Conservation (phyloP, 345 rosid genomes). For the Nasturtium officinale region DNA sequence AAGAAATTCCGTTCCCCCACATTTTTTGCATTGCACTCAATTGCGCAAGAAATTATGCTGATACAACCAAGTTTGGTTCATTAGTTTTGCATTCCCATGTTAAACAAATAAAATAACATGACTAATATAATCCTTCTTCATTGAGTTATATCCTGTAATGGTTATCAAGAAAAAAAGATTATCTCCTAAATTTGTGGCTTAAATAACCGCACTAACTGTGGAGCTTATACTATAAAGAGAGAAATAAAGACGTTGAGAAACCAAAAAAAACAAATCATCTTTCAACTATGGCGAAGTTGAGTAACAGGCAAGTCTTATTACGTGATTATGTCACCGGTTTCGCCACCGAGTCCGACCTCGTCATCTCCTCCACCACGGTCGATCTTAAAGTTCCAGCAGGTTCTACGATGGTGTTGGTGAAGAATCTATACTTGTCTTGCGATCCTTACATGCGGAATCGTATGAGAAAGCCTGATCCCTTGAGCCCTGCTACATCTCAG, state of each 20-base stretch:
- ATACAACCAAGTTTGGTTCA: conserved; percentile 7
- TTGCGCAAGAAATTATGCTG: conserved; percentile 17
- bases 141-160: not conserved
- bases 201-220: not conserved
- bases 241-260: not conserved
- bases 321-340: conserved; percentile 49
- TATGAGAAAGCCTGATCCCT: conserved; percentile 42
- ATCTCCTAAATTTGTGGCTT: conserved; percentile 1
- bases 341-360: conserved; percentile 54
- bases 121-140: not conserved
- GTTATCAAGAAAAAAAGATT: too few relatives aligned
- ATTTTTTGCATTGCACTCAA: conserved; percentile 10
- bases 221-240: conserved; percentile 1
- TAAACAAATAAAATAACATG: not conserved
- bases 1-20: not conserved
- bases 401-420: conserved; percentile 48
- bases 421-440: conserved; percentile 67
- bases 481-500: conserved; percentile 19
- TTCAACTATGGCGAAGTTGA: conserved; percentile 25
- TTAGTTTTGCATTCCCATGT: conserved; percentile 19
- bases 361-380: conserved; percentile 38
- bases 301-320: conserved; percentile 59
- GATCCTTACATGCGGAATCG: conserved; percentile 61
- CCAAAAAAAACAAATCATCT: conserved; percentile 9
- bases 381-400: conserved; percentile 38